Conservation (phyloP, 352 stramenopile species). For the Phytophthora palmivora region DNA sequence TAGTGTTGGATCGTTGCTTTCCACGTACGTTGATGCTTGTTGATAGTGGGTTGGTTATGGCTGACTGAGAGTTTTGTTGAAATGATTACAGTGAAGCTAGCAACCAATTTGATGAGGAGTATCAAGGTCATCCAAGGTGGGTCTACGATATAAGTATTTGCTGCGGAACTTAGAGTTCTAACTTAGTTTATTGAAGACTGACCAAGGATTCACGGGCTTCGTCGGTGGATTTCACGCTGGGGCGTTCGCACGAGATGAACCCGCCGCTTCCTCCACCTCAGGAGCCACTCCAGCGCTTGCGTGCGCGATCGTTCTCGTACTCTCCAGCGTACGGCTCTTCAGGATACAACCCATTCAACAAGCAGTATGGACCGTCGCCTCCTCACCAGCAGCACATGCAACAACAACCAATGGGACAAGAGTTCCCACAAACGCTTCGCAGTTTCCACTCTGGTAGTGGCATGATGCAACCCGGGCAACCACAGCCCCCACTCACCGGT, state of each 20-base stretch:
- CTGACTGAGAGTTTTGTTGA: constrained; percentile 22
- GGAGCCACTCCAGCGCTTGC: constrained; percentile 72
- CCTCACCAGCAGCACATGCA: constrained; percentile 60
- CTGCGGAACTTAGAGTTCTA: not conserved
- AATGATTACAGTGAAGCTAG: constrained; percentile 30
- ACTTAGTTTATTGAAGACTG: constrained; percentile 20
- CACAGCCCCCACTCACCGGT: constrained; percentile 37
- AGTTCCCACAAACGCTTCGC: constrained; percentile 68
- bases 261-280: constrained; percentile 71
- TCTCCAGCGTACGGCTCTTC: constrained; percentile 62
- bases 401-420: constrained; percentile 41
- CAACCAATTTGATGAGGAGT: constrained; percentile 50
- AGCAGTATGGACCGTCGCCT: constrained; percentile 48
- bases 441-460: constrained; percentile 53
- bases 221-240: constrained; percentile 81
- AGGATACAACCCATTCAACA: constrained; percentile 56
- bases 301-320: constrained; percentile 82
- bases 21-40: constrained; percentile 33
- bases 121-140: constrained; percentile 39
- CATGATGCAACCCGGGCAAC: constrained; percentile 48
- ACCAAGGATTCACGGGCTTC: constrained; percentile 79
- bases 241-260: constrained; percentile 54
- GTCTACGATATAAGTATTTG: not conserved
- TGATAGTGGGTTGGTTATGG: not conserved
- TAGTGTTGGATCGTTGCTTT: constrained; percentile 36